These are phyloP conservation scores for Aphanomyces invadans DNA, from an alignment of 352 stramenopile species.

Conservation along the genomic window DNA sequence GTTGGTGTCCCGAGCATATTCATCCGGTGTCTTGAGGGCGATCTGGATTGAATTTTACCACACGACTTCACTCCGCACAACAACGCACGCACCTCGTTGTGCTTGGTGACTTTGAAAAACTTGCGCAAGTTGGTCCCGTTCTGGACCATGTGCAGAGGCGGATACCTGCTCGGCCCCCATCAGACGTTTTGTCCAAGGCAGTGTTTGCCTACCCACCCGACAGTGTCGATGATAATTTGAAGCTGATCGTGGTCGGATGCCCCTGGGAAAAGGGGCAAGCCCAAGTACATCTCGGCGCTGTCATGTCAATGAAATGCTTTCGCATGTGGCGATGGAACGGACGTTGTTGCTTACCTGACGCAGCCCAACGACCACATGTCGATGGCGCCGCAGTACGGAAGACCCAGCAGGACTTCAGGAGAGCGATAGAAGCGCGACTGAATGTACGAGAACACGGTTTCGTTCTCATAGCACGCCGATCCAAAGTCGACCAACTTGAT, in stretches of 20 bases:
- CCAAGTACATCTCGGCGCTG: conserved; percentile 34
- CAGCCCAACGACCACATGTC: conserved; percentile 44
- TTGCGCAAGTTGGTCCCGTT: conserved; percentile 37
- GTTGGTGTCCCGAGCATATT: conserved; percentile 35
- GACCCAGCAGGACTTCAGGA: conserved; percentile 86
- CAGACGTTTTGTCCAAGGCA: too few relatives aligned
- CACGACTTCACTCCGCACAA: background rate
- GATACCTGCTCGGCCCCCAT: background rate
- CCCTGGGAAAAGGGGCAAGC: conserved; percentile 34
- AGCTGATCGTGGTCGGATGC: conserved; percentile 31
- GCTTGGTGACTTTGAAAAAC: conserved; percentile 35
- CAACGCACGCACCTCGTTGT: conserved; percentile 8
- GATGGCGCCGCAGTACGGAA: conserved; percentile 38
- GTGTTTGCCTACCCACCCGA: background rate
- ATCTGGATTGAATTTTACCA: conserved; percentile 17
- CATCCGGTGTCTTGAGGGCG: conserved; percentile 34
- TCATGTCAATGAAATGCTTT: background rate
- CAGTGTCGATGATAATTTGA: conserved; percentile 28
- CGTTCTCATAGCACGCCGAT: conserved; percentile 72
- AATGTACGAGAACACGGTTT: conserved; percentile 85
- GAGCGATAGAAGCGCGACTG: conserved; percentile 87
- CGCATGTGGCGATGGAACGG: background rate
- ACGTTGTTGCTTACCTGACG: conserved; percentile 26
- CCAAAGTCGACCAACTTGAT: conserved; percentile 94
- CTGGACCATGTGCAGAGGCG: conserved; percentile 33